phyloP scores from a whole-genome alignment of 2,329 filamentous ascomycete species.

The Microsporum ferrugineum region DNA sequence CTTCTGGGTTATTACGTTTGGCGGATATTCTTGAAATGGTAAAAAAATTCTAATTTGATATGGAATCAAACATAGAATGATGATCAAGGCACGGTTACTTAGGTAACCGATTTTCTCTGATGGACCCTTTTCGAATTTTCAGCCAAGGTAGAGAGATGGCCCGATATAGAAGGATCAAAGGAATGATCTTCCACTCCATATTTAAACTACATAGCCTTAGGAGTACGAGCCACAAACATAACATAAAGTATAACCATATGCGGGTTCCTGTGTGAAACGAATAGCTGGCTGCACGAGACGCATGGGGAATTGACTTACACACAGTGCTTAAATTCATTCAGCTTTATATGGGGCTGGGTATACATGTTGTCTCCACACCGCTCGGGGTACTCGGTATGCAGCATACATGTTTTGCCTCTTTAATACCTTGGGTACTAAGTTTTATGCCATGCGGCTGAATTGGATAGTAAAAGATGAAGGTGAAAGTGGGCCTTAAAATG shows the following conservation, averaged over 20 bases:
- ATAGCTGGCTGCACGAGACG: neutral
- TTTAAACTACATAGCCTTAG: neutral
- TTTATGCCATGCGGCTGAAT: neutral
- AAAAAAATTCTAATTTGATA: neutral
- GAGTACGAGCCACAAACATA: neutral
- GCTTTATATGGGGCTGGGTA: neutral
- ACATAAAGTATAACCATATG: neutral
- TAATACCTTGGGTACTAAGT: neutral
- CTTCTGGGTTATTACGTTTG: neutral
- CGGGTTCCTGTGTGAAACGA: neutral
- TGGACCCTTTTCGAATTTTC: neutral
- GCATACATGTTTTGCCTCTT: neutral
- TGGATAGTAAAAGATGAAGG: neutral
- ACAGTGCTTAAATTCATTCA: neutral
- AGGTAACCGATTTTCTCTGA: neutral
- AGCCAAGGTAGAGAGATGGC: neutral
- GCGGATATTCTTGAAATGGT: neutral
- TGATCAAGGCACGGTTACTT: neutral
- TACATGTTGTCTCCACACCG: neutral
- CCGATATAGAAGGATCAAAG: neutral
- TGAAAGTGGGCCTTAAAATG: neutral
- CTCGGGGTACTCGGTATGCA: neutral
- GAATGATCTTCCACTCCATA: neutral
- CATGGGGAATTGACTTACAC: neutral
- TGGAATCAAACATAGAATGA: neutral